Base-by-base conservation (phyloP, 1,139 yeast species). In the Kurtzmaniella natalensis region DNA sequence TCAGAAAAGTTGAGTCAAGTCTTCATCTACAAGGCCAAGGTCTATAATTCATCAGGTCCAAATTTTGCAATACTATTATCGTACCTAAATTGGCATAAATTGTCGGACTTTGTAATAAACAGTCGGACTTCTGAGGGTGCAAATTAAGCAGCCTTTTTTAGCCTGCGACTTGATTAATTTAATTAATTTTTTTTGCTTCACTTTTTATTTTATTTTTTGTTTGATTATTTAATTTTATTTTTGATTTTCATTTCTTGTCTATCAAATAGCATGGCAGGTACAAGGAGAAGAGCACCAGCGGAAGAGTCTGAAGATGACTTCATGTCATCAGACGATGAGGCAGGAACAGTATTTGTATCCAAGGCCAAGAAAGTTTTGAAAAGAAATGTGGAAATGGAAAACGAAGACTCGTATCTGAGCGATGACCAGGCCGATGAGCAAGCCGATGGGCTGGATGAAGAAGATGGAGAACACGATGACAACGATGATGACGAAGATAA, bases 1-100 rank as follows among this genome's bases (percentile, higher is more conserved):
- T 76, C 6, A 97, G 89, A n/a, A 96, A 88, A 57, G 94, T 98
- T 4, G 99, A 3, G 99, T 92, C 50, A 92, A 72, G 2, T 92
- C 98, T 61, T 92, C 98, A 55, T 92, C 99, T 24, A 92, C 96
- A 35, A 92, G 75, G 10, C 92, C 94, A 20, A 72, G 60, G 30
- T 76, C 69, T n/a, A n/a, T n/a, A n/a, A n/a, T n/a, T n/a, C n/a
- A n/a, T n/a, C n/a, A n/a, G n/a, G n/a, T n/a, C n/a, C n/a, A n/a
- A n/a, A n/a, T n/a, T n/a, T n/a, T n/a, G n/a, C n/a, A n/a, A n/a
- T n/a, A n/a, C n/a, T n/a, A n/a, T n/a, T n/a, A n/a, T n/a, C n/a
- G n/a, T n/a, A n/a, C n/a, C n/a, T n/a, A n/a, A n/a, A n/a, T n/a
- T n/a, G n/a, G n/a, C n/a, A n/a, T n/a, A n/a, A n/a, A n/a, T n/a